Percentiles rank a stretch among this genome's conserved stretches.
Evolutionary conservation across 176 grass and related monocot species (phyloP).

Genomic region (Musa troglodytarum): DNA sequence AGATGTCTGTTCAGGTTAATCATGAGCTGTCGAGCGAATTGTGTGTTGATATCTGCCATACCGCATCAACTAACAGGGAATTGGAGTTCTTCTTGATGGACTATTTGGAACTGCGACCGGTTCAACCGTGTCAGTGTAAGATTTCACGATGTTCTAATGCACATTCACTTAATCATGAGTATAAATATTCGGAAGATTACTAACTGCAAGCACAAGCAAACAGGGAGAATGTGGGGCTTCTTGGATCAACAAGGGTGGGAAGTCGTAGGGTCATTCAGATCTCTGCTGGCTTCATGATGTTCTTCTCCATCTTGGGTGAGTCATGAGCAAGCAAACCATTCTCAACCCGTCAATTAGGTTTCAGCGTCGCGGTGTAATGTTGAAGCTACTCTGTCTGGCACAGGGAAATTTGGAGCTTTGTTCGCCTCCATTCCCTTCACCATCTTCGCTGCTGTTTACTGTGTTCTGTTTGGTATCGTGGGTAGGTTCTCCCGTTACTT

Average conservation of each 20-base stretch:
- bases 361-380: neutral
- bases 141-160: neutral
- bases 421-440: slow-evolving; percentile 96
- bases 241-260: slow-evolving; percentile 83
- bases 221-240: slow-evolving; percentile 90
- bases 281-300: slow-evolving; percentile 95
- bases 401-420: slow-evolving; percentile 94
- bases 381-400: neutral
- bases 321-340: neutral
- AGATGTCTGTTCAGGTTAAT: neutral
- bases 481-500: slow-evolving; percentile 32
- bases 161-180: neutral
- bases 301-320: slow-evolving; percentile 91
- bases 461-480: slow-evolving; percentile 78
- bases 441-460: slow-evolving; percentile 86
- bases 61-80: slow-evolving; percentile 43
- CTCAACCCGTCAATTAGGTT: neutral
- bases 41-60: slow-evolving; percentile 6
- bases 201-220: neutral
- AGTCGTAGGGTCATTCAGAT: slow-evolving; percentile 92
- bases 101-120: slow-evolving; percentile 79
- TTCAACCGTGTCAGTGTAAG: slow-evolving; percentile 92
- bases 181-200: neutral
- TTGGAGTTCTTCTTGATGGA: slow-evolving; percentile 70
- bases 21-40: too few relatives aligned